Percentiles rank a stretch among this genome's conserved stretches.
Conservation (phyloP, 2,329 filamentous ascomycete species). For the Bipolaris gigantea region DNA sequence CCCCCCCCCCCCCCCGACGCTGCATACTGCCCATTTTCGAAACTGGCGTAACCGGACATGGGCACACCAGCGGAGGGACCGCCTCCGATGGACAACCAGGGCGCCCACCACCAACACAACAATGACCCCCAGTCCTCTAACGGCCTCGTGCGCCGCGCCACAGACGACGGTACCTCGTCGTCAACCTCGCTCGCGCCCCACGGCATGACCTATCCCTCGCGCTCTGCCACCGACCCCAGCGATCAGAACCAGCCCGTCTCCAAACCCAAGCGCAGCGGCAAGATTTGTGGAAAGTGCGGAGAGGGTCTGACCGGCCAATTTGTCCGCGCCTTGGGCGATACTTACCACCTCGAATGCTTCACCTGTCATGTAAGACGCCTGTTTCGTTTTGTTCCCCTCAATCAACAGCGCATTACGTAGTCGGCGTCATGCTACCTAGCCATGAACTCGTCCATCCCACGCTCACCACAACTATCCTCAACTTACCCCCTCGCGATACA, state of each 20-base stretch:
- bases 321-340: slow-evolving; percentile 88
- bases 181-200: slow-evolving; percentile 30
- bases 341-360: slow-evolving; percentile 97
- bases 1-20: slow-evolving; percentile 3
- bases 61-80: slow-evolving; percentile 41
- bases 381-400: neutral
- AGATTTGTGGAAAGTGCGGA: slow-evolving; percentile 77
- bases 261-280: slow-evolving; percentile 39
- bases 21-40: slow-evolving; percentile 9
- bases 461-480: neutral
- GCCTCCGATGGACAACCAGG: slow-evolving; percentile 41
- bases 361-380: slow-evolving; percentile 74
- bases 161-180: slow-evolving; percentile 32
- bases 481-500: neutral
- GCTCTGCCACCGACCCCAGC: slow-evolving; percentile 37
- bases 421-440: neutral
- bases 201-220: slow-evolving; percentile 24
- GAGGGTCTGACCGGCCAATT: slow-evolving; percentile 91
- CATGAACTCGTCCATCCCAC: neutral
- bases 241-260: slow-evolving; percentile 28
- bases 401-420: neutral
- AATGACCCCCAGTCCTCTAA: slow-evolving; percentile 38
- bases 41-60: slow-evolving; percentile 37
- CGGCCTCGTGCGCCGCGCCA: slow-evolving; percentile 36
- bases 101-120: slow-evolving; percentile 28